Percentiles rank a stretch among this genome's conserved stretches.
Evolutionary conservation across 2,329 filamentous ascomycete genomes (phyloP).

Genomic region (Aspergillus novofumigatus): DNA sequence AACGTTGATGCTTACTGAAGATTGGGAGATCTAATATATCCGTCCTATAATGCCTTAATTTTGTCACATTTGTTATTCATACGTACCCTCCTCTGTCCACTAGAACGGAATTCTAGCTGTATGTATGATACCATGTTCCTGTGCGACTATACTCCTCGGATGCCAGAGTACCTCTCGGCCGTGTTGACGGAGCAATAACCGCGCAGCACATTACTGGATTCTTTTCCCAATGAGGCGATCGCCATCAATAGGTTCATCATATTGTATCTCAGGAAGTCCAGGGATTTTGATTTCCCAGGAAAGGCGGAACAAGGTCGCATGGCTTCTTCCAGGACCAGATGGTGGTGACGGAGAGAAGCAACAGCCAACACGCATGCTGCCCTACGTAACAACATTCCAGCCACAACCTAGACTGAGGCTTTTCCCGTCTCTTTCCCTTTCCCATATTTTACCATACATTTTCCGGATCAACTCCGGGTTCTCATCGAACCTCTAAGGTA

Average conservation of each 20-base stretch:
- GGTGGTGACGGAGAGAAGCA: background rate
- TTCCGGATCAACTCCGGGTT: conserved; percentile 3
- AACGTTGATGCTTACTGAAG: background rate
- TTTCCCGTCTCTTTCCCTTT: background rate
- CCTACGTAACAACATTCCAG: conserved; percentile 22
- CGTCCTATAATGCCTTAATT: background rate
- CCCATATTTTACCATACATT: conserved; percentile 1
- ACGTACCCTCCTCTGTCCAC: background rate
- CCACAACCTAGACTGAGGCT: conserved; percentile 8
- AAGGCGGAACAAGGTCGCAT: background rate
- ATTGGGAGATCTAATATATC: background rate
- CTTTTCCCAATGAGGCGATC: background rate
- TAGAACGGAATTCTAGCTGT: background rate
- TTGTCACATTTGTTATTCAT: background rate
- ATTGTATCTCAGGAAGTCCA: background rate
- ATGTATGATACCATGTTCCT: background rate
- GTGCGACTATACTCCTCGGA: background rate
- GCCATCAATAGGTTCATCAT: background rate
- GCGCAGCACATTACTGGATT: background rate
- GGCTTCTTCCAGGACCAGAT: conserved; percentile 2
- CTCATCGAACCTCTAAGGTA: background rate
- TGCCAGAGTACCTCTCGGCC: background rate
- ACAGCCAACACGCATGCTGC: conserved; percentile 14
- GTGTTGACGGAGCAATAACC: background rate
- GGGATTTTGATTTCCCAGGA: background rate